Conservation (phyloP, 441 rosid species). For the Aquilaria agallochum region DNA sequence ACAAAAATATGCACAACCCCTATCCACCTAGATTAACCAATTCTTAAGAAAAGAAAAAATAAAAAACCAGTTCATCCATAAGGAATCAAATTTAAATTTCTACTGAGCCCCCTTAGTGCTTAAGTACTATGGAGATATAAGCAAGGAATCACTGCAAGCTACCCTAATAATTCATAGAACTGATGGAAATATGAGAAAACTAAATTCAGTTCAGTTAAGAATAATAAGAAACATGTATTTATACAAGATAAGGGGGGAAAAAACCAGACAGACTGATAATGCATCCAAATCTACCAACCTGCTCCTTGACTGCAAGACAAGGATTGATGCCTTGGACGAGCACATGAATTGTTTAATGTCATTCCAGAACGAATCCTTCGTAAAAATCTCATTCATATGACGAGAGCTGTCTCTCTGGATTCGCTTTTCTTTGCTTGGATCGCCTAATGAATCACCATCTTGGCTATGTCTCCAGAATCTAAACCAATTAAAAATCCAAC, state of each 20-base stretch:
- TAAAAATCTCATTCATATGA: slow-evolving; percentile 31
- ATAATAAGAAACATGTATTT: background rate
- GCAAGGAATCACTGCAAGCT: background rate
- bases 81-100: too few relatives aligned
- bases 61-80: background rate
- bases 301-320: slow-evolving; percentile 52
- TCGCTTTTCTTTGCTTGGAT: slow-evolving; percentile 26
- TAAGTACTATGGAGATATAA: background rate
- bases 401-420: slow-evolving; percentile 19
- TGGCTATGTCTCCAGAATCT: slow-evolving; percentile 27
- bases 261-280: background rate
- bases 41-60: background rate
- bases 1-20: background rate
- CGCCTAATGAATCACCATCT: slow-evolving; percentile 16
- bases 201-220: background rate
- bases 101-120: too few relatives aligned
- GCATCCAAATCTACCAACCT: slow-evolving; percentile 40
- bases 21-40: slow-evolving; percentile 1
- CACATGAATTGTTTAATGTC: slow-evolving; percentile 52
- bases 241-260: background rate
- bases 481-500: slow-evolving; percentile 30
- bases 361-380: slow-evolving; percentile 49
- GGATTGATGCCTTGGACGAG: slow-evolving; percentile 42
- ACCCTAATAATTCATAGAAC: background rate
- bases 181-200: background rate